Conservation (phyloP, 768 basidiomycete species). For the Candolleomyces eurysporus region DNA sequence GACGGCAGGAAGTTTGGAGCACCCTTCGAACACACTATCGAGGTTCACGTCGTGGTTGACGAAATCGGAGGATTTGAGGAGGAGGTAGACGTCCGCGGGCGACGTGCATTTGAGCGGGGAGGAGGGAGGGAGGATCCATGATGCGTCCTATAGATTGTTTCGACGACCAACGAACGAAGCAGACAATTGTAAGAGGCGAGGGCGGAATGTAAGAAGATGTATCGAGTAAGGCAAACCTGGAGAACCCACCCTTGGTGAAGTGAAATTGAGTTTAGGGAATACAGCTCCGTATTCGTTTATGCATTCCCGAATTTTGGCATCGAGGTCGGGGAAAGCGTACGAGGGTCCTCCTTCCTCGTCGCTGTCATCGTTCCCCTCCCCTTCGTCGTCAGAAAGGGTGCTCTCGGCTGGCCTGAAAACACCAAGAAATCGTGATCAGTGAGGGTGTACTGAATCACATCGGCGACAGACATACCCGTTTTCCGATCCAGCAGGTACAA, state of each 20-base stretch:
- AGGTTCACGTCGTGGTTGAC: constrained; percentile 71
- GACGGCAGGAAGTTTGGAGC: constrained; percentile 21
- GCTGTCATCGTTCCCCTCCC: constrained; percentile 35
- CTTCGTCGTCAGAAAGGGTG: constrained; percentile 59
- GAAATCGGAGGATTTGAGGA: constrained; percentile 93
- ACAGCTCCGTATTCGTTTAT: constrained; percentile 76
- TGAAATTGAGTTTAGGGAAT: constrained; percentile 96
- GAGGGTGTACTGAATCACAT: not conserved
- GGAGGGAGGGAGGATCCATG: constrained; percentile 84
- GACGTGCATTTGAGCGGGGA: constrained; percentile 84
- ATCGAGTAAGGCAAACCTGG: not conserved
- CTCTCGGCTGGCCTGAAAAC: constrained; percentile 47
- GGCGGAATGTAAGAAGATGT: not conserved
- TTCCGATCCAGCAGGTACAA: constrained; percentile 80
- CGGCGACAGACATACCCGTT: constrained; percentile 52
- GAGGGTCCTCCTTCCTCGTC: constrained; percentile 31
- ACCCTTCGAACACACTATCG: constrained; percentile 66
- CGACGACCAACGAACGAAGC: not conserved
- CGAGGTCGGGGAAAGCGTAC: constrained; percentile 83
- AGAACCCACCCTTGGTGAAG: constrained; percentile 74
- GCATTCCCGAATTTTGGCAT: constrained; percentile 61
- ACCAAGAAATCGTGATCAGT: not conserved
- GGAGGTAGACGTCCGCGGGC: constrained; percentile 86
- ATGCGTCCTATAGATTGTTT: constrained; percentile 65
- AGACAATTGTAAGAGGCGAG: not conserved